Evolutionary conservation across 805 yeast genomes (phyloP).

Genomic region (Candida orba): DNA sequence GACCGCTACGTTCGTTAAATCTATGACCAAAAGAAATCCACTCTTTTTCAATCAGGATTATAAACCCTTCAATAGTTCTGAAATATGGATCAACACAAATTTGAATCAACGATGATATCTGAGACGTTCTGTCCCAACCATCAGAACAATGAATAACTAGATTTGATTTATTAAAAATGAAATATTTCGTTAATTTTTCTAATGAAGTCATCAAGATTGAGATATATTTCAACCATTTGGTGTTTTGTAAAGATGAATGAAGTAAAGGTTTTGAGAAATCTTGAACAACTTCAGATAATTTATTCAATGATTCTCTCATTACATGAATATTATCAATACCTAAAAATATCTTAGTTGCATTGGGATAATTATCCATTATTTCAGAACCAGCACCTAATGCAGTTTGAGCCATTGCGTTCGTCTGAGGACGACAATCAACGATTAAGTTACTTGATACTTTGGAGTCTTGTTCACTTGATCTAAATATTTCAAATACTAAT

Average conservation of each 20-base stretch:
- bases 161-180: constrained; percentile 77
- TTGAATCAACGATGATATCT: constrained; percentile 75
- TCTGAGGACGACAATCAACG: constrained; percentile 86
- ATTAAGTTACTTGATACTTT: constrained; percentile 55
- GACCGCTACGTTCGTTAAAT: constrained; percentile 78
- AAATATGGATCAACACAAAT: constrained; percentile 85
- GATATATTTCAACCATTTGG: constrained; percentile 76
- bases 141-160: constrained; percentile 90
- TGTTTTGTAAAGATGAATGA: constrained; percentile 49
- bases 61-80: constrained; percentile 84
- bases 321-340: constrained; percentile 95
- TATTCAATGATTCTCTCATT: constrained; percentile 76
- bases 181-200: constrained; percentile 71
- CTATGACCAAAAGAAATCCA: constrained; percentile 95
- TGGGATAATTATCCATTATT: constrained; percentile 76
- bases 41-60: constrained; percentile 81
- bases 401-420: constrained; percentile 94
- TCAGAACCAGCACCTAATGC: constrained; percentile 99
- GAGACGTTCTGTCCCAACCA: constrained; percentile 98
- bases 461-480: constrained; percentile 34
- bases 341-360: constrained; percentile 64
- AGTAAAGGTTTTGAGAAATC: constrained; percentile 49
- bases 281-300: constrained; percentile 56
- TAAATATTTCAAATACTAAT: constrained; percentile 65
- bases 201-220: constrained; percentile 65